These are phyloP conservation scores for Aspergillus sp. DNA, from an alignment of 2,329 filamentous ascomycete genomes.

Conservation along the genomic window DNA sequence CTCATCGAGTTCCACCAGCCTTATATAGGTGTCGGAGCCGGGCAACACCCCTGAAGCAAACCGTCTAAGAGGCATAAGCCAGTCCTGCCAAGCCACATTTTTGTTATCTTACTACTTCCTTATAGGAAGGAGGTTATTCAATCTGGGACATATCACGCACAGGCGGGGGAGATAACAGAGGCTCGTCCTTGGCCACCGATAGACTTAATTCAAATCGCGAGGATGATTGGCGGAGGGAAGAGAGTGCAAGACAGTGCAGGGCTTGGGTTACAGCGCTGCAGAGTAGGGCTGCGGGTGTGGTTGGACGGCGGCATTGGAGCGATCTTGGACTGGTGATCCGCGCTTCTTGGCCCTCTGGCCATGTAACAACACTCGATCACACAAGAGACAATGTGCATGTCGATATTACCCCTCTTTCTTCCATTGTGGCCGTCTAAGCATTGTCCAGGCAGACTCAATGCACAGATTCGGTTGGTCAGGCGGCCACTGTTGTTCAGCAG, in stretches of 20 bases:
- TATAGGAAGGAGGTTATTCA: conserved; percentile 6
- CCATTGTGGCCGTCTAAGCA: background rate
- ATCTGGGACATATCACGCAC: background rate
- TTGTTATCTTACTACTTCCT: background rate
- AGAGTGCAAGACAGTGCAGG: background rate
- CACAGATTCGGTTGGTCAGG: too few relatives aligned
- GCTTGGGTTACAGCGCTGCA: conserved; percentile 9
- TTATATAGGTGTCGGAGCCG: background rate
- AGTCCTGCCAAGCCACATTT: background rate
- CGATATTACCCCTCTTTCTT: background rate
- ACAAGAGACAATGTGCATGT: background rate
- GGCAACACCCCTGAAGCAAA: background rate
- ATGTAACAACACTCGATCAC: conserved; percentile 5
- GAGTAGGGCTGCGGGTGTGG: background rate
- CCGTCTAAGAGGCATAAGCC: background rate
- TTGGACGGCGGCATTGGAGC: background rate
- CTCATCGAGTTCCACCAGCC: background rate
- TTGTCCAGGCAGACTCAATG: background rate
- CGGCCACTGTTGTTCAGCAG: background rate
- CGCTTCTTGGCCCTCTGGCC: conserved; percentile 4
- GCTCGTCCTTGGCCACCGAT: background rate
- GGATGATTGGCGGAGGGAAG: background rate
- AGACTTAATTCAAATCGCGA: background rate
- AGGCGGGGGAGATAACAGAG: conserved; percentile 1
- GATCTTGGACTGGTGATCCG: conserved; percentile 6